Conservation (phyloP, 352 stramenopile genomes). For the Pythium graminicola region DNA sequence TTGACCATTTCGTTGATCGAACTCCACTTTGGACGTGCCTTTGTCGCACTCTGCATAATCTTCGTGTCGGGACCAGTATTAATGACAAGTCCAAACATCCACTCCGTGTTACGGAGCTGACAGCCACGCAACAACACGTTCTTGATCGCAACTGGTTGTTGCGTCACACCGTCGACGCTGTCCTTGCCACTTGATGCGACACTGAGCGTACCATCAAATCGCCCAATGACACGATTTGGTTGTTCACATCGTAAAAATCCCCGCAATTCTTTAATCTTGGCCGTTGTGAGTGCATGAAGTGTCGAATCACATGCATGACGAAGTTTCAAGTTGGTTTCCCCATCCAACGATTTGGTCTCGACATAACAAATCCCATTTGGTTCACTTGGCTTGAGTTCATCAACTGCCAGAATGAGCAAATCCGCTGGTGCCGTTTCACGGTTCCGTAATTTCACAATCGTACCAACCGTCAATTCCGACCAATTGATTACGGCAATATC, state of each 20-base stretch:
- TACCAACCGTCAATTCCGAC: slow-evolving; percentile 73
- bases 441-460: slow-evolving; percentile 80
- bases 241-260: slow-evolving; percentile 76
- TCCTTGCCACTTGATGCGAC: slow-evolving; percentile 35
- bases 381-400: slow-evolving; percentile 44
- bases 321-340: slow-evolving; percentile 84
- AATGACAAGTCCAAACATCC: slow-evolving; percentile 85
- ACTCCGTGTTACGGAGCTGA: slow-evolving; percentile 87
- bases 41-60: slow-evolving; percentile 87
- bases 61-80: slow-evolving; percentile 92
- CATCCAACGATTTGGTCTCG: slow-evolving; percentile 86
- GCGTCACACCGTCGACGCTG: slow-evolving; percentile 25
- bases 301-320: slow-evolving; percentile 55
- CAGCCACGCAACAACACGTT: slow-evolving; percentile 90
- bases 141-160: slow-evolving; percentile 56
- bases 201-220: slow-evolving; percentile 67
- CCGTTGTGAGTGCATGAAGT: slow-evolving; percentile 56
- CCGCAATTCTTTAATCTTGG: slow-evolving; percentile 54
- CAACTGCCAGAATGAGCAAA: slow-evolving; percentile 72
- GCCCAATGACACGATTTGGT: slow-evolving; percentile 77
- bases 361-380: slow-evolving; percentile 83
- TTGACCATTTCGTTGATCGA: slow-evolving; percentile 86
- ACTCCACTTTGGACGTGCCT: slow-evolving; percentile 78
- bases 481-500: slow-evolving; percentile 58
- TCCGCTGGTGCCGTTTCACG: slow-evolving; percentile 77